Evolutionary conservation across 2,329 filamentous ascomycete genomes (phyloP).

Genomic region (Lasiodiplodia citricola): DNA sequence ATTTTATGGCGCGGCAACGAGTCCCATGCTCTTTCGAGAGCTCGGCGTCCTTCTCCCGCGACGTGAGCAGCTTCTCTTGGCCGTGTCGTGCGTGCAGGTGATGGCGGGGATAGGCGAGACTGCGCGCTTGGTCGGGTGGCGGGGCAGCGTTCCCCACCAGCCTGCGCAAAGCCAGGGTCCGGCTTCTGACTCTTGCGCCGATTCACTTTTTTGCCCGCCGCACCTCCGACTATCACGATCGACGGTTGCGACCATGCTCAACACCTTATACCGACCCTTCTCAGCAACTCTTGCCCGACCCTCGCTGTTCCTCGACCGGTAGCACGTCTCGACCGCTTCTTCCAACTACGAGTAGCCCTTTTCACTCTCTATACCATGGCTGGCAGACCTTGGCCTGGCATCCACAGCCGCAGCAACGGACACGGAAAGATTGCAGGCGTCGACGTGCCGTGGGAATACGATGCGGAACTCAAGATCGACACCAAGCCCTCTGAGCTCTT

Average conservation of each 20-base stretch:
- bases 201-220: constrained; percentile 23
- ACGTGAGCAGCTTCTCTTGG: not conserved
- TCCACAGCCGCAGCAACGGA: constrained; percentile 39
- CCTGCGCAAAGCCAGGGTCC: constrained; percentile 2
- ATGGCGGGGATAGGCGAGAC: not conserved
- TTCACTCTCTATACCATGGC: constrained; percentile 26
- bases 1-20: not conserved
- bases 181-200: not conserved
- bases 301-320: not conserved
- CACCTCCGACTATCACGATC: not conserved
- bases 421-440: constrained; percentile 49
- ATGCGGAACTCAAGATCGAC: constrained; percentile 44
- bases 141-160: constrained; percentile 25
- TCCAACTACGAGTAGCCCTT: not conserved
- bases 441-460: constrained; percentile 49
- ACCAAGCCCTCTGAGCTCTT: constrained; percentile 48
- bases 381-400: constrained; percentile 34
- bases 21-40: not conserved
- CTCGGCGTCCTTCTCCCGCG: no score
- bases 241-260: constrained; percentile 5
- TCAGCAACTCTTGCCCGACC: not conserved
- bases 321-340: not conserved
- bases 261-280: not conserved
- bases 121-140: constrained; percentile 5
- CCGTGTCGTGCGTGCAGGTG: not conserved